These are phyloP conservation scores for Lepidium didymum DNA, from an alignment of 345 rosid species.

Conservation along the genomic window DNA sequence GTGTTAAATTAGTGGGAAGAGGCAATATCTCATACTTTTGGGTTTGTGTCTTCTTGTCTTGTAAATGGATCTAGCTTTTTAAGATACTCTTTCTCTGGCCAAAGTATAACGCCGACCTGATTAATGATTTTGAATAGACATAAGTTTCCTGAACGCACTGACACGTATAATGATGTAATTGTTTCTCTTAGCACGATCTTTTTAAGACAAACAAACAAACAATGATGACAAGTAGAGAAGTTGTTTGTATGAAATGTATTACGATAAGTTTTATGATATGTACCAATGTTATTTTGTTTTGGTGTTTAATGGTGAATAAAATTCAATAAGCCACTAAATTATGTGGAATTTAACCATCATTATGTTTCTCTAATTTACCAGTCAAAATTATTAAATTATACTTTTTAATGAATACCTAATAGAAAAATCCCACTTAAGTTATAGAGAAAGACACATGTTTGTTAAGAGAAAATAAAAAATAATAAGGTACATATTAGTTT, in stretches of 20 bases:
- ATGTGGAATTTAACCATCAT: background rate
- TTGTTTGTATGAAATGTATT: background rate
- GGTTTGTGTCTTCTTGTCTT: constrained; percentile 33
- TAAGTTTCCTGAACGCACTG: background rate
- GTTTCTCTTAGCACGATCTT: background rate
- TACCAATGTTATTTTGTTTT: no score
- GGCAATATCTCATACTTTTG: constrained; percentile 28
- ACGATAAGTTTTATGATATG: no score
- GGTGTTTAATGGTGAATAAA: background rate
- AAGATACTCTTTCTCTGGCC: constrained; percentile 24
- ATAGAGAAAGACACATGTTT: background rate
- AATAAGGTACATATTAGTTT: constrained; percentile 9
- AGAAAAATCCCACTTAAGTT: background rate
- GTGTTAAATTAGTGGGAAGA: constrained; percentile 22
- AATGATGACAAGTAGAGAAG: background rate
- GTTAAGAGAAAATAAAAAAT: background rate
- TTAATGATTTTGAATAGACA: background rate
- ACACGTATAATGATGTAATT: background rate
- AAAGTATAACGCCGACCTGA: constrained; percentile 12
- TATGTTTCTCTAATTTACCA: background rate
- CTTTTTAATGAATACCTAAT: background rate
- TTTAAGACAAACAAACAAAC: background rate
- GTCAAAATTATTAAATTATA: background rate
- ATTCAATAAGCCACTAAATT: background rate
- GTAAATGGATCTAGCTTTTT: constrained; percentile 34